Base-by-base conservation (phyloP, 768 basidiomycete genomes). In the Leccinum arenicola region DNA sequence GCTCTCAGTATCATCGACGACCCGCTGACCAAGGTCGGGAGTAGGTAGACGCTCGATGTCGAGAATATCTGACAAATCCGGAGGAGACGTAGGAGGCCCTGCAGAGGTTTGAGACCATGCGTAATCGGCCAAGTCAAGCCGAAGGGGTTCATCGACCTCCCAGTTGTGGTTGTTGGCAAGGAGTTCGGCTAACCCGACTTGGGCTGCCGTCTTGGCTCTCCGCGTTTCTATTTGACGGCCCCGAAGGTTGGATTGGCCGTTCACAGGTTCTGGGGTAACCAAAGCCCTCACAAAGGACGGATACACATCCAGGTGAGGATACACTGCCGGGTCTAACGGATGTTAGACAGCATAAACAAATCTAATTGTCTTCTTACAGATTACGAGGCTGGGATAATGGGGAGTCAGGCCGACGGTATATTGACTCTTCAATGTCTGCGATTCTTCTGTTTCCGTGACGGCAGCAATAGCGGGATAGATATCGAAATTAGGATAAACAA, bases 51-150 rank as follows among this genome's bases (percentile, higher is more conserved):
- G 75, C 27, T 75, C 73, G 31, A 71, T 64, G 38, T 69, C 74
- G 7, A 73, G 66, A 19, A 68, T 64, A 11, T 71, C 54, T 11
- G 75, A 70, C 3, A 80, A 80, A 33, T 76, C 68, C 12, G 74
- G 69, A 48, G 78, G 77, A 53, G 72, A 70, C 52, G 79, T 79
- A 33, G 73, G 74, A 21, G 89, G 89, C n/a, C 89, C 89, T 3
- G 73, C 71, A 7, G 89, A 89, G 8, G 87, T 85, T 25, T 83
- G 77, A 9, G 88, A 88, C 85, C 88, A 91, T 9, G 78, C 67
- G 66, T 81, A 91, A 62, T 90, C 88, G 47, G 84, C 84, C 29
- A 87, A 70, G 61, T 86, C 80, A 55, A 88, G 73, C 59, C 80
- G 80, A 12, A 77, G 74, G 23, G 74, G 73, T n/a, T 67, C 67